Conservation (phyloP, 129 eudicot species). For the Apium graveolens region DNA sequence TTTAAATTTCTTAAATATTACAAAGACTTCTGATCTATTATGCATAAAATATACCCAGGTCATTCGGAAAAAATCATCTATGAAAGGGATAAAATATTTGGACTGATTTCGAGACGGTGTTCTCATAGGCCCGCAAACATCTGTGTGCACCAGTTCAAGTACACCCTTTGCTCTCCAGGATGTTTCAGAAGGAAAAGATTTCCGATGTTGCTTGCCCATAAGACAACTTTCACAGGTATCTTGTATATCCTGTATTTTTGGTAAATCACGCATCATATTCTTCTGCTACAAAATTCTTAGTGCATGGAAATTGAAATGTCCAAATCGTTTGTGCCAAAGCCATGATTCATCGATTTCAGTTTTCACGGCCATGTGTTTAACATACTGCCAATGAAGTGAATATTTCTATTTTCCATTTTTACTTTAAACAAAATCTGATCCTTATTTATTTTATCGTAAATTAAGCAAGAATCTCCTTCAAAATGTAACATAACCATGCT, state of each 20-base stretch:
- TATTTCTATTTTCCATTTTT: neutral
- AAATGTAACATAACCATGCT: neutral
- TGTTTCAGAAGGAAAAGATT: neutral
- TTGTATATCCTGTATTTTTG: neutral
- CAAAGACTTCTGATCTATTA: constrained; percentile 10
- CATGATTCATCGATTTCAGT: neutral
- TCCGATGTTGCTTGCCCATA: constrained; percentile 7
- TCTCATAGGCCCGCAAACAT: constrained; percentile 13
- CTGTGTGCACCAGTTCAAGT: constrained; percentile 13
- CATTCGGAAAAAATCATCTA: constrained; percentile 16
- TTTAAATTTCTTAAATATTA: neutral
- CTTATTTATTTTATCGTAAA: neutral
- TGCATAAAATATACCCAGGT: constrained; percentile 19
- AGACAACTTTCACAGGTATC: constrained; percentile 16
- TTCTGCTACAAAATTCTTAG: neutral
- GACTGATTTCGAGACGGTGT: neutral
- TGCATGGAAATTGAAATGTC: neutral
- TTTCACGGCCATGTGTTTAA: neutral
- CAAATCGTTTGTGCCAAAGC: neutral
- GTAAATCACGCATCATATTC: constrained; percentile 10
- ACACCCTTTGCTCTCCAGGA: constrained; percentile 4
- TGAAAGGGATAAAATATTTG: constrained; percentile 13
- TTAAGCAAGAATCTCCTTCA: neutral
- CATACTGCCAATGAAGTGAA: too few relatives aligned
- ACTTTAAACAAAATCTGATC: neutral